These are phyloP conservation scores for Catharanthus roseus DNA, from an alignment of 257 asterid genomes.

Conservation along the genomic window DNA sequence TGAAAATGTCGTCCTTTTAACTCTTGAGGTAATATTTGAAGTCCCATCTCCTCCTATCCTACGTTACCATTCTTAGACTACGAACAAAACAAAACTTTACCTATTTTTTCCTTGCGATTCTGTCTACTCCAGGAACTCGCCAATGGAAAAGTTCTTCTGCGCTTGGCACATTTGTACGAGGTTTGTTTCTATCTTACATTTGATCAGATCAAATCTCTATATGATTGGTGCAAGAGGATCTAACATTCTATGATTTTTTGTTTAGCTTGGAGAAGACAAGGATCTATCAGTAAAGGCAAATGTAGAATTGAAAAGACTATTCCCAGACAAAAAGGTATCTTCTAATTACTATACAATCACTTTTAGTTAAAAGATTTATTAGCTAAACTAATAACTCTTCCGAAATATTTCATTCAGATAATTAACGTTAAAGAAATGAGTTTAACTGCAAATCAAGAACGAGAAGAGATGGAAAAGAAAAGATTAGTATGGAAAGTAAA, in stretches of 20 bases:
- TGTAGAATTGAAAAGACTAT: conserved; percentile 66
- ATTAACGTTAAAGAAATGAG: conserved; percentile 47
- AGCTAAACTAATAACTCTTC: neutral
- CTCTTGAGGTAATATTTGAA: conserved; percentile 65
- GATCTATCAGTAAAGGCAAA: conserved; percentile 60
- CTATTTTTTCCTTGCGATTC: conserved; percentile 3
- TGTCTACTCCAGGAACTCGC: conserved; percentile 63
- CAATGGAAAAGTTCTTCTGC: conserved; percentile 59
- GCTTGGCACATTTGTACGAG: conserved; percentile 96
- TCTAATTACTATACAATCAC: no score
- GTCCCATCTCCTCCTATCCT: neutral
- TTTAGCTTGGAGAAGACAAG: conserved; percentile 80
- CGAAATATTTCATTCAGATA: conserved; percentile 31
- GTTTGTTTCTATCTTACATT: conserved; percentile 40
- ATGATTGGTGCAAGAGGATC: neutral
- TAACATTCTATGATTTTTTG: neutral
- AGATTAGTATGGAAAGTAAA: conserved; percentile 63
- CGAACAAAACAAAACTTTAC: neutral
- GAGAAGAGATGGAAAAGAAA: conserved; percentile 70
- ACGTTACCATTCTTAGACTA: neutral
- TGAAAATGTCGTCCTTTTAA: conserved; percentile 69
- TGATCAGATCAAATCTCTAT: neutral
- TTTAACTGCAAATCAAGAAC: conserved; percentile 72
- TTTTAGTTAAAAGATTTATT: no score
- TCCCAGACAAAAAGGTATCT: conserved; percentile 61